These are phyloP conservation scores for Pestalotiopsis fici DNA, from an alignment of 2,329 filamentous ascomycete genomes.

Conservation along the genomic window DNA sequence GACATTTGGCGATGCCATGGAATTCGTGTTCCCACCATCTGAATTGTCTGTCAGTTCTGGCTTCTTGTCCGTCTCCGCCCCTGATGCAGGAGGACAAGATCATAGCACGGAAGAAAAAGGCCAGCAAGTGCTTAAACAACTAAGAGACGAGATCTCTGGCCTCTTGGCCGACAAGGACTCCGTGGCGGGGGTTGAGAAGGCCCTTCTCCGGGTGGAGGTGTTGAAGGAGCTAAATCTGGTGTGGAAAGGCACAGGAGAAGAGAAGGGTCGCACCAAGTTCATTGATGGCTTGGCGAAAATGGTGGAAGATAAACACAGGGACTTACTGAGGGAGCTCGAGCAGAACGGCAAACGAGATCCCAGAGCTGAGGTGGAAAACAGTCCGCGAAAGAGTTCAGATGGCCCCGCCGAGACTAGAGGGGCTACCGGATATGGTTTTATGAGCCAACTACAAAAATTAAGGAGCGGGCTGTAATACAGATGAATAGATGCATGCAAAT, in stretches of 20 bases:
- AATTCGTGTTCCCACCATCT: constrained; percentile 88
- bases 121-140: constrained; percentile 71
- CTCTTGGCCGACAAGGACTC: constrained; percentile 59
- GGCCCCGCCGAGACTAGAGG: constrained; percentile 39
- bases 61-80: constrained; percentile 87
- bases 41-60: constrained; percentile 82
- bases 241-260: constrained; percentile 95
- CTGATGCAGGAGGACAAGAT: constrained; percentile 64
- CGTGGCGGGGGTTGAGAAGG: constrained; percentile 70
- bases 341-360: constrained; percentile 37
- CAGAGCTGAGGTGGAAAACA: constrained; percentile 31
- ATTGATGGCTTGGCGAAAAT: constrained; percentile 79
- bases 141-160: constrained; percentile 71
- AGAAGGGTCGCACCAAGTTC: constrained; percentile 79
- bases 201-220: constrained; percentile 72
- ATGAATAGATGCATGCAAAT: neutral
- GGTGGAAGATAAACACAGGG: constrained; percentile 73
- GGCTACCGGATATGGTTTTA: constrained; percentile 57
- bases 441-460: constrained; percentile 64
- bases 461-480: constrained; percentile 48
- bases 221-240: constrained; percentile 76
- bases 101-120: constrained; percentile 84
- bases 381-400: constrained; percentile 32
- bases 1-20: constrained; percentile 92
- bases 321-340: constrained; percentile 54